Percentiles rank a stretch among this genome's conserved stretches.
These are phyloP conservation scores for Emergomyces pasteurianus DNA, from an alignment of 2,329 filamentous ascomycete genomes.

Conservation along the genomic window DNA sequence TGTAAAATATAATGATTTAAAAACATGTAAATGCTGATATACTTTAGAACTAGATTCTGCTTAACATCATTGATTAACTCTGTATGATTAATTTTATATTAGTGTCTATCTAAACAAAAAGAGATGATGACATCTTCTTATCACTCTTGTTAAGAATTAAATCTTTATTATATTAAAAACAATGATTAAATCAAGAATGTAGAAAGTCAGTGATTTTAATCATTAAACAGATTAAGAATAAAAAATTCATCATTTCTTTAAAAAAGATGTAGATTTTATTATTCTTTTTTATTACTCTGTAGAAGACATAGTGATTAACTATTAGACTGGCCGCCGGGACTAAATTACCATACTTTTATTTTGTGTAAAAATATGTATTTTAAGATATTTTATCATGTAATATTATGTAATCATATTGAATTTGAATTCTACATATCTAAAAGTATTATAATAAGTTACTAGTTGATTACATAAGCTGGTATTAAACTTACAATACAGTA, in stretches of 20 bases:
- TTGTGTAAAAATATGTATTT: no score
- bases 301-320: constrained; percentile 18
- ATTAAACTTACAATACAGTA: no score
- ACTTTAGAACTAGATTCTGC: constrained; percentile 14
- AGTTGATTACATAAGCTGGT: no score
- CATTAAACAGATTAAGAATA: constrained; percentile 5
- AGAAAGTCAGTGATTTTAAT: constrained; percentile 15
- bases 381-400: no score
- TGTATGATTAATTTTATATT: neutral
- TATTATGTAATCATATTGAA: no score
- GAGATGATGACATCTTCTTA: neutral
- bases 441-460: no score
- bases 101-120: neutral
- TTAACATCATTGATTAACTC: constrained; percentile 13
- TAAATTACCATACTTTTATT: no score
- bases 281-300: constrained; percentile 9
- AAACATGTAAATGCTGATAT: constrained; percentile 14
- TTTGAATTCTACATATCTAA: no score
- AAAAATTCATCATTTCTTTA: constrained; percentile 9
- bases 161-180: constrained; percentile 13
- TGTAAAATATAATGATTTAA: constrained; percentile 14
- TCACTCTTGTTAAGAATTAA: neutral
- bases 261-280: constrained; percentile 11
- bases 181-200: constrained; percentile 14
- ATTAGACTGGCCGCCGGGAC: no score